A percentile compares a stretch with the other conserved stretches of the same genome.
Evolutionary conservation across 148 eudicot species (phyloP).

Genomic region (Fagopyrum homotropicum): DNA sequence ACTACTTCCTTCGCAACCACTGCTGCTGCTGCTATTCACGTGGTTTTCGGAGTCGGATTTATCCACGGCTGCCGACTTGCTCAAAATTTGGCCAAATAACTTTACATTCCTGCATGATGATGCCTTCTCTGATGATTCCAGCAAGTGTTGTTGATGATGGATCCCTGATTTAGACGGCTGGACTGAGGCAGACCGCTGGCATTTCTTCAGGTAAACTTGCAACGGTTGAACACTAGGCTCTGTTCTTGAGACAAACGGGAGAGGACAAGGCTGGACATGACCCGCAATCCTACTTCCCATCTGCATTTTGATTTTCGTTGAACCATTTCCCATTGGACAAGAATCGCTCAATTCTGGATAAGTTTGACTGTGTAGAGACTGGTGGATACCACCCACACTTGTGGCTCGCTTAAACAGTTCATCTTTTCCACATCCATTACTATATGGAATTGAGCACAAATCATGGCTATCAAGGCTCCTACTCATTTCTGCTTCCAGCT

Average conservation of each 20-base stretch:
- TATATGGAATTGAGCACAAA: slow-evolving; percentile 4
- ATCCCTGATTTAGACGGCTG: slow-evolving; percentile 19
- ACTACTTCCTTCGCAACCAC: slow-evolving; percentile 13
- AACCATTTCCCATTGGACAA: slow-evolving; percentile 5
- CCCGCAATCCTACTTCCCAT: slow-evolving; percentile 28
- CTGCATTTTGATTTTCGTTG: background rate
- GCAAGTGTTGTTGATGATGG: slow-evolving; percentile 23
- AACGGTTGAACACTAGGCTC: slow-evolving; percentile 27
- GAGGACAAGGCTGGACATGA: slow-evolving; percentile 18
- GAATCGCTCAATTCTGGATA: slow-evolving; percentile 18
- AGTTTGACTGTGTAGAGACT: slow-evolving; percentile 18
- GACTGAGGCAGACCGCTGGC: slow-evolving; percentile 27
- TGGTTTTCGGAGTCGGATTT: slow-evolving; percentile 21
- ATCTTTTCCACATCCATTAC: slow-evolving; percentile 10
- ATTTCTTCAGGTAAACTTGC: slow-evolving; percentile 37
- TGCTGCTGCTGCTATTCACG: background rate
- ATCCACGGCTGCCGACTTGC: slow-evolving; percentile 38
- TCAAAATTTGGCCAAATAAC: slow-evolving; percentile 80
- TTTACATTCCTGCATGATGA: slow-evolving; percentile 51
- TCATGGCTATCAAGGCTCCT: slow-evolving; percentile 6
- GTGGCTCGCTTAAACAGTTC: slow-evolving; percentile 22
- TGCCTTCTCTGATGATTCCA: slow-evolving; percentile 32
- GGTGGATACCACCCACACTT: slow-evolving; percentile 15
- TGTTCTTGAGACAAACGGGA: slow-evolving; percentile 16
- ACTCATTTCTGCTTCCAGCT: slow-evolving; percentile 15